phyloP scores from a whole-genome alignment of 148 eudicot genomes.

The Dysphania ambrosioides region DNA sequence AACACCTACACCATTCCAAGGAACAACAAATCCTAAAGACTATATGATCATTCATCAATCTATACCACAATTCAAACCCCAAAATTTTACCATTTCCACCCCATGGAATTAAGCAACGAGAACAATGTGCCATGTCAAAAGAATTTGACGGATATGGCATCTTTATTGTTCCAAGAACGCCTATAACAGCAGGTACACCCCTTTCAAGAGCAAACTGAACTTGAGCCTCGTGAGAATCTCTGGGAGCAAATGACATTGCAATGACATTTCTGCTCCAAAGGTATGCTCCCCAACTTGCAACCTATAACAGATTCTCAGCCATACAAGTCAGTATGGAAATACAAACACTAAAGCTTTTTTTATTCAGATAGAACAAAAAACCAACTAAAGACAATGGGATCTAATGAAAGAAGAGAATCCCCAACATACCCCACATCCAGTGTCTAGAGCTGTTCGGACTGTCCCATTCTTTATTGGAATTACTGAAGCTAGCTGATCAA shows the following conservation, averaged over 20 bases:
- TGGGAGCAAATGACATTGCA: conserved; percentile 70
- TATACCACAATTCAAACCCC: neutral
- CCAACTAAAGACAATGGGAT: too few species aligned
- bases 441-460: conserved; percentile 90
- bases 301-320: conserved; percentile 42
- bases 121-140: conserved; percentile 68
- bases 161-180: conserved; percentile 61
- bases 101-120: conserved; percentile 68
- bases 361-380: neutral
- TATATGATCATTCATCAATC: neutral
- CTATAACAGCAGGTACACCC: conserved; percentile 76
- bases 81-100: conserved; percentile 43
- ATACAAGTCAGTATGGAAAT: conserved; percentile 5
- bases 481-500: conserved; percentile 83
- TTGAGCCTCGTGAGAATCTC: conserved; percentile 74
- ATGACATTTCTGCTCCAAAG: conserved; percentile 54
- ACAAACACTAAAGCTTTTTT: neutral
- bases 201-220: conserved; percentile 73
- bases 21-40: too few species aligned
- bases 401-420: conserved; percentile 3
- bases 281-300: conserved; percentile 80
- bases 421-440: conserved; percentile 94
- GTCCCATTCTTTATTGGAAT: conserved; percentile 80
- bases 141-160: conserved; percentile 56
- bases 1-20: too few species aligned